Conservation (phyloP, 257 asterid genomes). For the Primulina tabacum region DNA sequence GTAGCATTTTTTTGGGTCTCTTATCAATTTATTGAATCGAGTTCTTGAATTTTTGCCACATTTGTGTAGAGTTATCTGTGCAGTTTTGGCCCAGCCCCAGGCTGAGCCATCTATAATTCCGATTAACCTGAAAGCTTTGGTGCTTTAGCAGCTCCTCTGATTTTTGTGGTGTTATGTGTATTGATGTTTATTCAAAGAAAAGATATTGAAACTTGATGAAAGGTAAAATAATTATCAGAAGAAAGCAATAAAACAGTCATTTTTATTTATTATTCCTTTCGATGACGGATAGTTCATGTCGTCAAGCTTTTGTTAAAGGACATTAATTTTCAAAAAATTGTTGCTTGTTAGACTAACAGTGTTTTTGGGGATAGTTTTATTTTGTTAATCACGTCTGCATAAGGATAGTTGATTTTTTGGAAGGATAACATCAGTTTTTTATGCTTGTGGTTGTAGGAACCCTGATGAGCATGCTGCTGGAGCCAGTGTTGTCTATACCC, state of each 20-base stretch:
- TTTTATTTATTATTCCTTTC: neutral
- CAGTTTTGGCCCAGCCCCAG: neutral
- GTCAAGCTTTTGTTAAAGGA: neutral
- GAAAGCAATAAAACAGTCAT: neutral
- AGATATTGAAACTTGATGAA: neutral
- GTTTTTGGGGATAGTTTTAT: neutral
- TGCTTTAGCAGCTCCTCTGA: neutral
- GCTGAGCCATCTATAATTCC: neutral
- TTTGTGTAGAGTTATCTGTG: neutral
- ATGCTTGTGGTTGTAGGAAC: slow-evolving; percentile 41
- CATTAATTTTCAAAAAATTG: neutral
- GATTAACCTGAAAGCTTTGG: neutral
- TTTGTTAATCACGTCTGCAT: neutral
- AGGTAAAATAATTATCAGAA: neutral
- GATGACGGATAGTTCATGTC: too few relatives aligned
- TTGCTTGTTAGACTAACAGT: slow-evolving; percentile 1
- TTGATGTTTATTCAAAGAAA: neutral
- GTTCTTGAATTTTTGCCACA: neutral
- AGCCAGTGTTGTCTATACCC: slow-evolving; percentile 45
- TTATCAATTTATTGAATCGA: neutral
- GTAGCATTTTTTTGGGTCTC: neutral
- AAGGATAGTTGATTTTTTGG: neutral
- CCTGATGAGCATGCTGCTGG: slow-evolving; percentile 54
- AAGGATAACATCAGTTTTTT: neutral
- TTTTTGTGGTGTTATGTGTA: neutral